Evolutionary conservation across 331 rosid genomes (phyloP), one percentile per base, ranked within the genome.

Genomic region (Rhamnella rubrinervis): DNA sequence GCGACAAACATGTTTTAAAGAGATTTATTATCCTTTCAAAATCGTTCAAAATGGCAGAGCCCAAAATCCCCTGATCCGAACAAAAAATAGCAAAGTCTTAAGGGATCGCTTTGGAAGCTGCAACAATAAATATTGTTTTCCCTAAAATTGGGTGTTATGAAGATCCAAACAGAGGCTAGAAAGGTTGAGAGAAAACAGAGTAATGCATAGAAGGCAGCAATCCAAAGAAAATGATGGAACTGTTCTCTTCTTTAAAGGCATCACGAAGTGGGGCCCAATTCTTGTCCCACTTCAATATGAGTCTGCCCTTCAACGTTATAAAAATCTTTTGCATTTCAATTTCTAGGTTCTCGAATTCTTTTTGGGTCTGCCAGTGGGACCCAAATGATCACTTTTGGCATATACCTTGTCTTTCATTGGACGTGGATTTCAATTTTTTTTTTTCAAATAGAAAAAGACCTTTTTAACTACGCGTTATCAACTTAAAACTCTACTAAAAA

Each of bases 161-260:
- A 50, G 37, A 18, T 47, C 9, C 40, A 71, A 65, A 44, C 71
- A 68, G 46, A 14, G 37, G 61, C 67, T 23, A 18, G 70, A 80
- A 80, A 68, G 78, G 78, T 7, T 23, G 50, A 59, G 17, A 67
- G 70, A 61, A 31, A 31, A 31, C 2, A 49, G 38, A 59, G 64
- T 13, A 31, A 19, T 57, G 5, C 13, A 44, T 44, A 10, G 49
- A n/a, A 28, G 77, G 73, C 80, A 39, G 61, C 70, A 73, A 78
- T 38, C 78, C 86, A 66, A 61, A 71, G 72, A 82, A 67, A 77
- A 68, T 73, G 25, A 75, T 72, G 67, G 72, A 72, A 39, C 14
- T 41, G 69, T 56, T 41, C 39, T 49, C 60, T 61, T 78, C 77
- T 6, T 49, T 44, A 59, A 78, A 75, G 44, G 84, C 31, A n/a